Conservation (phyloP, 2,329 filamentous ascomycete species). For the Canariomyces notabilis region DNA sequence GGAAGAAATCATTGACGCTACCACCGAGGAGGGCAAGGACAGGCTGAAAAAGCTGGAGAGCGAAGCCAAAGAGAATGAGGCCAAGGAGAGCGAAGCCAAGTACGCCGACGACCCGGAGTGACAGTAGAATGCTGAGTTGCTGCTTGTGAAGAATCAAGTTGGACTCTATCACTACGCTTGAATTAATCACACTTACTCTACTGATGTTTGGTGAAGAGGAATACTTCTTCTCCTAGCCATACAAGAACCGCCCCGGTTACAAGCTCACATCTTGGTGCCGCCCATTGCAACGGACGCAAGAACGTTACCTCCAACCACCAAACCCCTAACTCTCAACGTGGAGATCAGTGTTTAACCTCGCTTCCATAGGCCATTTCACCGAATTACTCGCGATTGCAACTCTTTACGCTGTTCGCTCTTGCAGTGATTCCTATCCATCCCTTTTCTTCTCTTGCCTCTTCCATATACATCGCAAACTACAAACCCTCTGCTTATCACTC, state of each 20-base stretch:
- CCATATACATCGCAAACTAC: not conserved
- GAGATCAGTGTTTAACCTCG: too few relatives aligned
- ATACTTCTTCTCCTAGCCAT: too few relatives aligned
- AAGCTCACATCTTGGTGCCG: too few relatives aligned
- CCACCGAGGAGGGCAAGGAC: constrained; percentile 77
- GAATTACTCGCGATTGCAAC: not conserved
- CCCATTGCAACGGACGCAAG: too few relatives aligned
- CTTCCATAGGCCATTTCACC: too few relatives aligned
- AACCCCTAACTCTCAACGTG: too few relatives aligned
- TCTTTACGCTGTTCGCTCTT: not conserved
- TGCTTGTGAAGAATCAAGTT: not conserved
- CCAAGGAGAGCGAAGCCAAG: constrained; percentile 37
- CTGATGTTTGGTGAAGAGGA: not conserved
- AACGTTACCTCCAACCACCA: too few relatives aligned
- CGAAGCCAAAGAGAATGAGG: constrained; percentile 38
- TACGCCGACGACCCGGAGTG: constrained; percentile 24
- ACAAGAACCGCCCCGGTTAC: too few relatives aligned
- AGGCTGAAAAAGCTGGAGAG: constrained; percentile 69
- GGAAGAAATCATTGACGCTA: constrained; percentile 91
- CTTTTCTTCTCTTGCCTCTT: not conserved
- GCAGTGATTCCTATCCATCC: not conserved
- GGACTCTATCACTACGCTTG: not conserved
- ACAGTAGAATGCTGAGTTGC: not conserved
- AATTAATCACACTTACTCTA: not conserved
- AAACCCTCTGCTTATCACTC: not conserved